Percentiles rank a stretch among this genome's conserved stretches.
phyloP scores from a whole-genome alignment of 176 grass and related monocot species.

The Ampelocalamus luodianensis region DNA sequence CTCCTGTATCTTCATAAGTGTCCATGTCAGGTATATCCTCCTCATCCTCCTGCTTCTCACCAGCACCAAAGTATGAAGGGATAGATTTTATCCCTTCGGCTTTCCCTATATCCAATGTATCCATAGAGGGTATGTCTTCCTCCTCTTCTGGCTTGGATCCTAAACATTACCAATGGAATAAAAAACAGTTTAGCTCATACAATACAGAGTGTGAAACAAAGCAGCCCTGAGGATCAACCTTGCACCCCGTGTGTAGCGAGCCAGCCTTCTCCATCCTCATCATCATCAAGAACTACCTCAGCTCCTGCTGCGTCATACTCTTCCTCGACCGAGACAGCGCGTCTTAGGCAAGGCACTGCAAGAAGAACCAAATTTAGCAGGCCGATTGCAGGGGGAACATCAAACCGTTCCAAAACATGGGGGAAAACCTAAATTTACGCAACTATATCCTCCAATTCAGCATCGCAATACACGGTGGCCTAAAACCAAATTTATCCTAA shows the following conservation, averaged over 20 bases:
- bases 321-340: slow-evolving; percentile 73
- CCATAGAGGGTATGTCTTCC: slow-evolving; percentile 90
- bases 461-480: not conserved
- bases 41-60: slow-evolving; percentile 81
- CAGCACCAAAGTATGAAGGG: slow-evolving; percentile 64
- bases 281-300: slow-evolving; percentile 78
- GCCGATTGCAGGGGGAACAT: not conserved
- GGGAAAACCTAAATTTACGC: not conserved
- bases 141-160: slow-evolving; percentile 67
- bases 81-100: slow-evolving; percentile 72
- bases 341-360: slow-evolving; percentile 85
- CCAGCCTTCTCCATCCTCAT: slow-evolving; percentile 77
- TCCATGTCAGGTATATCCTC: slow-evolving; percentile 99
- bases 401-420: not conserved
- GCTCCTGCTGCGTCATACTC: slow-evolving; percentile 83
- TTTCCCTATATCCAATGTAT: slow-evolving; percentile 75
- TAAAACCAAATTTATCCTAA: not conserved
- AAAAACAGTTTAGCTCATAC: slow-evolving; percentile 31
- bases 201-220: not conserved
- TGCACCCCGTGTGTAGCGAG: slow-evolving; percentile 89
- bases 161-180: slow-evolving; percentile 31
- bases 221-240: slow-evolving; percentile 46
- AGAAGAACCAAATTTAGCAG: slow-evolving; percentile 10
- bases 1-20: slow-evolving; percentile 65
- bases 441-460: not conserved